Evolutionary conservation across 352 stramenopile species (phyloP), one percentile per base, ranked within the genome.

Genomic region (Pythium coloratum): DNA sequence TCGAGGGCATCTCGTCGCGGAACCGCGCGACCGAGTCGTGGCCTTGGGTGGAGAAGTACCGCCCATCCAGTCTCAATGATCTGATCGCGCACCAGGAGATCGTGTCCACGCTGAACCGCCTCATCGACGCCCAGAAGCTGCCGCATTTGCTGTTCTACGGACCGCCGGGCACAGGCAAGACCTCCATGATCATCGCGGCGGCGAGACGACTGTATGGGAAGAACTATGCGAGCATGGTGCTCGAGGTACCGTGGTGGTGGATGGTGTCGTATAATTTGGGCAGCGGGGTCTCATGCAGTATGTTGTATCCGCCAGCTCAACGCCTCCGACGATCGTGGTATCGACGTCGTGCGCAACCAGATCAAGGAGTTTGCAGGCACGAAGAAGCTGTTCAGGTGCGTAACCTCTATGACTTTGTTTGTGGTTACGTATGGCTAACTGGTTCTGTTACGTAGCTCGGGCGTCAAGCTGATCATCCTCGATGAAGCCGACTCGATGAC

Each of bases 401-500:
- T 33, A 28, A 44, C 7, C 13, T 44, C 38, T 16, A 10, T 44
- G 8, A 42, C 20, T 54, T 50, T 50, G 7, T n/a, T 30, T 36
- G 38, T 36, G 6, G 4, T 34, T 34, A 24, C 34, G 34, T 13
- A 32, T 24, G 26, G 6, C 60, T 70, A 20, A 24, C 63, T 13
- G 3, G 3, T 9, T 20, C 20, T 24, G 3, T 18, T 20, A 3
- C 64, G 16, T 40, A 85, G 83, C 69, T 81, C 83, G 9, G 96
- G 96, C 28, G 89, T 99, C 38, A 99, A 99, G 79, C 74, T 99
- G 28, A 97, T 99, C 61, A 98, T 99, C 71, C 78, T 99, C n/a
- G 97, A 99, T 69, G 97, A 99, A 69, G 95, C 95, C n/a, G 97
- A 99, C 76, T 97, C 94, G 53, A 99, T 99, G 97, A 99, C 97